Evolutionary conservation across 495 filamentous ascomycete genomes (phyloP).

Genomic region (Penicillium salamii): DNA sequence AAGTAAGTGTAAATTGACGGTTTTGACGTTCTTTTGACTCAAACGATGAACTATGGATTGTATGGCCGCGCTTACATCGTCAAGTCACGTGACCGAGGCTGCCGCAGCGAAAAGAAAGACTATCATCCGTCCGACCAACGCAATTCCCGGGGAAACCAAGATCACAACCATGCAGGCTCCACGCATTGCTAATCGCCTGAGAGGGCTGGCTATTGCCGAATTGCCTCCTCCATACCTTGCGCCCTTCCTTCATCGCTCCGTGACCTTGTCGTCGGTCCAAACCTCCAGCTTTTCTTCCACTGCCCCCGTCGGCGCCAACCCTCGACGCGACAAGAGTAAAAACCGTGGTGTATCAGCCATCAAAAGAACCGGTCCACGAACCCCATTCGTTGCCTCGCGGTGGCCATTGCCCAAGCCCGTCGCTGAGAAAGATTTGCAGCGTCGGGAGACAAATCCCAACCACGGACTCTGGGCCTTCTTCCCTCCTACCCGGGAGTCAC

Average conservation of each 20-base stretch:
- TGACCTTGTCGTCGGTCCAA: conserved; percentile 30
- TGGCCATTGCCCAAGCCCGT: conserved; percentile 74
- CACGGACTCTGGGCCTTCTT: conserved; percentile 98
- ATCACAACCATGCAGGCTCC: conserved; percentile 35
- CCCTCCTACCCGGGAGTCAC: conserved; percentile 55
- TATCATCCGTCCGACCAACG: conserved; percentile 6
- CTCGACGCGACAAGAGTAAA: conserved; percentile 43
- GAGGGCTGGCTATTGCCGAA: conserved; percentile 31
- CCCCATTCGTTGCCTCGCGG: conserved; percentile 65
- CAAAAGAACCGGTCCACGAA: conserved; percentile 70
- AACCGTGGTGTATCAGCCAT: conserved; percentile 76
- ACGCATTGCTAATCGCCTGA: conserved; percentile 10
- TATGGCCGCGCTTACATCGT: too few species aligned
- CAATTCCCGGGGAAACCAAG: conserved; percentile 9
- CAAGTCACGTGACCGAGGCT: conserved; percentile 16
- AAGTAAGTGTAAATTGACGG: too few species aligned
- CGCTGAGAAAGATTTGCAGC: conserved; percentile 39
- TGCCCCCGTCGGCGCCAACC: conserved; percentile 29
- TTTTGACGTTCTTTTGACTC: too few species aligned
- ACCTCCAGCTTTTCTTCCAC: conserved; percentile 47
- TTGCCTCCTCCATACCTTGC: conserved; percentile 45
- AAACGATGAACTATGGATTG: too few species aligned
- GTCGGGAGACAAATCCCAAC: conserved; percentile 52
- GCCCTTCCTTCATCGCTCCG: conserved; percentile 42
- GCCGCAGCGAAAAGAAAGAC: conserved; percentile 23